Conservation (phyloP, 2,329 filamentous ascomycete genomes). For the Arthrobotrys entomopaga region DNA sequence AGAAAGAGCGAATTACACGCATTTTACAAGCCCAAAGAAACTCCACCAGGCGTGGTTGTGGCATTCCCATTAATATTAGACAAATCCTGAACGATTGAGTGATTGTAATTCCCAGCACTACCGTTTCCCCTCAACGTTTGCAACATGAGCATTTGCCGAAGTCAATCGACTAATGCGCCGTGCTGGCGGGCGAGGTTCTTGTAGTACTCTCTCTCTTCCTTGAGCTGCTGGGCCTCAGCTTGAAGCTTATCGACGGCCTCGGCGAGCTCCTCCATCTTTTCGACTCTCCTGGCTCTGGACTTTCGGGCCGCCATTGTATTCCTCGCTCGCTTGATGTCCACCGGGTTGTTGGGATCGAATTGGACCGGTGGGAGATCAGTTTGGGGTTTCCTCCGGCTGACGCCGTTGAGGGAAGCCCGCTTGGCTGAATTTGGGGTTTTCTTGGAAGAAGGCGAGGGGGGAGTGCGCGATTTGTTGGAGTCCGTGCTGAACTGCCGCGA, state of each 20-base stretch:
- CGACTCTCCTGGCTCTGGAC: constrained; percentile 85
- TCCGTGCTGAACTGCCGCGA: constrained; percentile 56
- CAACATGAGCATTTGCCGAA: constrained; percentile 37
- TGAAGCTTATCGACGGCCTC: constrained; percentile 76
- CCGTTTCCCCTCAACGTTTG: constrained; percentile 12
- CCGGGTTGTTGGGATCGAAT: constrained; percentile 73
- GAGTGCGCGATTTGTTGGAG: constrained; percentile 63
- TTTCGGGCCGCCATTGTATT: constrained; percentile 95
- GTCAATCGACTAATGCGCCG: constrained; percentile 53
- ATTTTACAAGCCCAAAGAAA: constrained; percentile 54
- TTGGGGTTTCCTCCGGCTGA: constrained; percentile 78
- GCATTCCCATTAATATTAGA: constrained; percentile 36
- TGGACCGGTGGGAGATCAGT: constrained; percentile 43
- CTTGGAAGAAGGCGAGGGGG: constrained; percentile 62
- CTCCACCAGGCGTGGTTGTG: constrained; percentile 39
- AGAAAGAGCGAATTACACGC: constrained; percentile 14
- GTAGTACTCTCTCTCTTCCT: constrained; percentile 67
- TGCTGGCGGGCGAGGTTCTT: constrained; percentile 53
- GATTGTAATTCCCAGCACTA: constrained; percentile 8
- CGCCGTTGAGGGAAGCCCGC: constrained; percentile 76
- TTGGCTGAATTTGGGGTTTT: constrained; percentile 65
- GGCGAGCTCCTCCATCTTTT: constrained; percentile 79
- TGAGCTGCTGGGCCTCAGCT: constrained; percentile 71
- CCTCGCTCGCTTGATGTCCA: constrained; percentile 91
- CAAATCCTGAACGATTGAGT: constrained; percentile 13